Percentiles rank a stretch among this genome's conserved stretches.
phyloP scores from a whole-genome alignment of 805 yeast genomes.

The Barnettozyma vustinii region DNA sequence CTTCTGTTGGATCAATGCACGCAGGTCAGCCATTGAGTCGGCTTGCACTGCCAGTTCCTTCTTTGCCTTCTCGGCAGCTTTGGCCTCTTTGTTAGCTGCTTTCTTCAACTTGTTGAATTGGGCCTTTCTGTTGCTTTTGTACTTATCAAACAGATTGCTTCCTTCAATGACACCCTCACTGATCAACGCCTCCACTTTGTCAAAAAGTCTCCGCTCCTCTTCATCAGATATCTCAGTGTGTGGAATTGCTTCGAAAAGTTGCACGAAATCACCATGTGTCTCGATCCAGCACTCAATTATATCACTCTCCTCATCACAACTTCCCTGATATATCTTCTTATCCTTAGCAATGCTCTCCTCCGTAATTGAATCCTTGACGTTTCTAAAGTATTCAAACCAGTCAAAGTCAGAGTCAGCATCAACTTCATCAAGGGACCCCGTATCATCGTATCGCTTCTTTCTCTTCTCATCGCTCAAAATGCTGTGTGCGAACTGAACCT shows the following conservation, averaged over 20 bases:
- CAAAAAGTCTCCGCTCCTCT: constrained; percentile 59
- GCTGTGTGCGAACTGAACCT: constrained; percentile 70
- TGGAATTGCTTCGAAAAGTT: constrained; percentile 68
- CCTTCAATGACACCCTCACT: constrained; percentile 32
- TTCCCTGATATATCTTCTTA: constrained; percentile 52
- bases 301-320: constrained; percentile 57
- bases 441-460: constrained; percentile 57
- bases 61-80: constrained; percentile 50
- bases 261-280: constrained; percentile 62
- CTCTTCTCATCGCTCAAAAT: constrained; percentile 55
- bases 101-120: constrained; percentile 44
- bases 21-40: constrained; percentile 37
- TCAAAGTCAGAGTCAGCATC: constrained; percentile 35
- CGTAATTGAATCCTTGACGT: constrained; percentile 43
- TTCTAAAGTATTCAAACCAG: constrained; percentile 54
- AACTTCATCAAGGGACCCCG: constrained; percentile 53
- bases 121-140: constrained; percentile 43
- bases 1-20: constrained; percentile 44
- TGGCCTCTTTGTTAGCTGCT: constrained; percentile 56
- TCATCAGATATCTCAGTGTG: constrained; percentile 59
- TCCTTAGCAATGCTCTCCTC: constrained; percentile 70
- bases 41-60: constrained; percentile 27
- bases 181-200: constrained; percentile 43
- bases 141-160: constrained; percentile 43
- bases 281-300: constrained; percentile 52